These are phyloP conservation scores for Camelina neglecta DNA, from an alignment of 345 rosid species.

Conservation along the genomic window DNA sequence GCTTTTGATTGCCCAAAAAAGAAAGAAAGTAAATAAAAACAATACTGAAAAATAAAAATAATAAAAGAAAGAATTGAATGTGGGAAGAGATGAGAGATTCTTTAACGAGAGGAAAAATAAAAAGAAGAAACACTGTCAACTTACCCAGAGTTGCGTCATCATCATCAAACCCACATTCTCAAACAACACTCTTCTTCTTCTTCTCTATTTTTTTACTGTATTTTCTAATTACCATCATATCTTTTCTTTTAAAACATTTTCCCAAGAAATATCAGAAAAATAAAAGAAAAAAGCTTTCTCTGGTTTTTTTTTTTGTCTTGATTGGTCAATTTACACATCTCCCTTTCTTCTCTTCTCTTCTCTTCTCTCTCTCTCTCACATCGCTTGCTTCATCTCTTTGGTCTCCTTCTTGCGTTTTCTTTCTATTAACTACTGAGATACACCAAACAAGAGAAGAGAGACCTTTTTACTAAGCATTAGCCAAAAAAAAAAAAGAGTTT, in stretches of 20 bases:
- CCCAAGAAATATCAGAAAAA: conserved; percentile 23
- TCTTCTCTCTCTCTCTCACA: conserved; percentile 5
- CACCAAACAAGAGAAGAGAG: not conserved
- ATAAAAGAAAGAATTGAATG: conserved; percentile 43
- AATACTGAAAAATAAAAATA: not conserved
- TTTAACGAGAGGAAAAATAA: conserved; percentile 48
- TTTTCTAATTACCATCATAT: not conserved
- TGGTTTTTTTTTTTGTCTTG: conserved; percentile 44
- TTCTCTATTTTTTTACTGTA: conserved; percentile 11
- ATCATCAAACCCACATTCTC: conserved; percentile 44
- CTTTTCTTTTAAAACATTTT: conserved; percentile 6
- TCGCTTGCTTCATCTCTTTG: conserved; percentile 40
- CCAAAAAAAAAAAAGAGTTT: not conserved
- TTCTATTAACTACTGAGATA: not conserved
- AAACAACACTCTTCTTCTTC: not conserved
- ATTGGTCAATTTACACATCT: conserved; percentile 43
- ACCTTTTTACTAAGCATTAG: not conserved
- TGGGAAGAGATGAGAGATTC: conserved; percentile 49
- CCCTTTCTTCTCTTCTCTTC: not conserved
- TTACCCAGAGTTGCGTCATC: conserved; percentile 48
- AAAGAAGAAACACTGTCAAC: conserved; percentile 49
- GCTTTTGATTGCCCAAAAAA: conserved; percentile 23
- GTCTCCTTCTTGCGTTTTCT: conserved; percentile 35
- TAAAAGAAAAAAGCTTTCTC: conserved; percentile 23
- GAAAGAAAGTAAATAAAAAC: conserved; percentile 1